A percentile compares a stretch with the other conserved stretches of the same genome.
Evolutionary conservation across 2,329 filamentous ascomycete genomes (phyloP).

Genomic region (Aspergillus tamarii): DNA sequence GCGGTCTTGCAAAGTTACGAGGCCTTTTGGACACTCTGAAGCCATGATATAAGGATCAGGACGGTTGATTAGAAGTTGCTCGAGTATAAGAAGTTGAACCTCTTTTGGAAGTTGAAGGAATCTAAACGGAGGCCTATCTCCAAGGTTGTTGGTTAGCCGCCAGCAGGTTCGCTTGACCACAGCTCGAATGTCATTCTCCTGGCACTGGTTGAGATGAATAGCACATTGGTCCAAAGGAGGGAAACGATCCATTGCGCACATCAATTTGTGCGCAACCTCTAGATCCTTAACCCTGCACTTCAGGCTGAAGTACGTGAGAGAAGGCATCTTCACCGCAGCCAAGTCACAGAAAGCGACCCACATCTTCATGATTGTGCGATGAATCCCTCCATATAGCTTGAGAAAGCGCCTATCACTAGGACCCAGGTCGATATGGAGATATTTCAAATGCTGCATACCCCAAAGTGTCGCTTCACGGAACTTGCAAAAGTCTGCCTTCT

Average conservation of each 20-base stretch:
- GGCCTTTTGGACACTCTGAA: constrained; percentile 9
- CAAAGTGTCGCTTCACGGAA: constrained; percentile 19
- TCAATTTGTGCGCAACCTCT: constrained; percentile 21
- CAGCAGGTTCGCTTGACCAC: constrained; percentile 21
- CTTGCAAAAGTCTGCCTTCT: constrained; percentile 17
- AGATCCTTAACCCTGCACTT: constrained; percentile 26
- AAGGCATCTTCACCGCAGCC: constrained; percentile 17
- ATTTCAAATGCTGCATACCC: constrained; percentile 18
- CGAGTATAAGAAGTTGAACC: constrained; percentile 30
- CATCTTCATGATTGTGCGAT: constrained; percentile 17
- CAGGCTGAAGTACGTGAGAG: constrained; percentile 25
- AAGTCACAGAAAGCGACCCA: constrained; percentile 27
- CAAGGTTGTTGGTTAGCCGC: constrained; percentile 20
- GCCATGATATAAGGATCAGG: constrained; percentile 19
- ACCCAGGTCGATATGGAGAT: constrained; percentile 26
- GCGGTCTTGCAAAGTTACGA: constrained; percentile 22
- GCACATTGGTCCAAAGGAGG: constrained; percentile 26
- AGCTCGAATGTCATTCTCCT: constrained; percentile 19
- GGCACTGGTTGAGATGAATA: constrained; percentile 21
- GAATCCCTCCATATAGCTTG: constrained; percentile 16
- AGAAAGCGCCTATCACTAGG: constrained; percentile 24
- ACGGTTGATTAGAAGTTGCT: constrained; percentile 20
- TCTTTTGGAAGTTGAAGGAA: constrained; percentile 31
- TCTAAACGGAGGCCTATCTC: constrained; percentile 19
- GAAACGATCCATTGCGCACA: constrained; percentile 24